A percentile compares a stretch with the other conserved stretches of the same genome.
Conservation (phyloP, 352 stramenopile genomes). For the Phytophthora agathidicida region DNA sequence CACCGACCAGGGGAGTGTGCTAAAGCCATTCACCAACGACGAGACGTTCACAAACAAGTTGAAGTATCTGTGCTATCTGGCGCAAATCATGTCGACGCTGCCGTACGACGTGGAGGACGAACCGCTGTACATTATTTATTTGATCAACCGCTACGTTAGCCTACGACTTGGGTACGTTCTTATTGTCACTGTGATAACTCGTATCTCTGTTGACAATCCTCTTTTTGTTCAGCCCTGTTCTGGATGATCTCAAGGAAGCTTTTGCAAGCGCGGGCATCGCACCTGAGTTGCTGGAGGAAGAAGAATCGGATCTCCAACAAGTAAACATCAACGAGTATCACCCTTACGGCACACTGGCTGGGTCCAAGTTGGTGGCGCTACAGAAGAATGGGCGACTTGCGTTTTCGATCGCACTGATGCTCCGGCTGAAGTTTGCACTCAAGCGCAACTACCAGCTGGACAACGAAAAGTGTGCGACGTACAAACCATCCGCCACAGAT, state of each 20-base stretch:
- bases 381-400: conserved; percentile 32
- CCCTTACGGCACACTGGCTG: conserved; percentile 10
- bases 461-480: conserved; percentile 85
- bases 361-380: conserved; percentile 10
- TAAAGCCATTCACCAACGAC: conserved; percentile 30
- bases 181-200: conserved; percentile 8
- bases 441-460: conserved; percentile 73
- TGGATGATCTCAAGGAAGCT: conserved; percentile 59
- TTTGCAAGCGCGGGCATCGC: conserved; percentile 51
- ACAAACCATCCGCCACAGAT: conserved; percentile 54
- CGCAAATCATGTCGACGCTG: conserved; percentile 68
- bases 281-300: conserved; percentile 49
- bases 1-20: conserved; percentile 51
- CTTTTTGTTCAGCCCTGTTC: conserved; percentile 39
- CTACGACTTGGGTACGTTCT: conserved; percentile 77
- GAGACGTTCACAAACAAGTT: conserved; percentile 26
- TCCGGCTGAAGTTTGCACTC: conserved; percentile 78
- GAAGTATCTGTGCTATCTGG: conserved; percentile 81
- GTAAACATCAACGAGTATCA: conserved; percentile 47
- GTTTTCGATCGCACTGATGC: conserved; percentile 70
- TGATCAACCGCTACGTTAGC: conserved; percentile 82
- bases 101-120: conserved; percentile 87
- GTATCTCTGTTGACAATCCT: conserved; percentile 4
- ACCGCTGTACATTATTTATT: conserved; percentile 88
- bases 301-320: conserved; percentile 47